Evolutionary conservation across 192 early-diverging fungal genomes (phyloP).

Genomic region (Podila clonocystis): DNA sequence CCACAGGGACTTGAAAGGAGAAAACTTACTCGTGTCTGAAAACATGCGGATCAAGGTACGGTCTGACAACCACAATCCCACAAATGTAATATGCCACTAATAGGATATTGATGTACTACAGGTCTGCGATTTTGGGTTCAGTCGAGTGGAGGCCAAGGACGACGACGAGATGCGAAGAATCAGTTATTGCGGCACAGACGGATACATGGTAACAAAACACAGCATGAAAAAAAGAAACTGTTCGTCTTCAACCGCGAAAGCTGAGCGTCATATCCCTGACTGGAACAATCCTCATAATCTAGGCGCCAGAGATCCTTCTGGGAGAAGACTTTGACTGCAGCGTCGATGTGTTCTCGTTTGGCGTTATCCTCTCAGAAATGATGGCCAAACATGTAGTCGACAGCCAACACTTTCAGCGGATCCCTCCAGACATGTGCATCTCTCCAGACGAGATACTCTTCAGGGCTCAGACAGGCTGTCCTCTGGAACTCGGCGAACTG

Average conservation of each 20-base stretch:
- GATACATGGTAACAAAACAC: constrained; percentile 34
- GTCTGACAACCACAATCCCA: neutral
- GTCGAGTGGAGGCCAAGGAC: constrained; percentile 39
- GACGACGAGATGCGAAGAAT: constrained; percentile 46
- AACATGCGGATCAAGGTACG: constrained; percentile 51
- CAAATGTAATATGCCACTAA: too few species aligned
- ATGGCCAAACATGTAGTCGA: constrained; percentile 50
- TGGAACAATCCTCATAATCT: neutral
- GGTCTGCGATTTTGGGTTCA: constrained; percentile 52
- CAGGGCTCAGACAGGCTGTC: constrained; percentile 36
- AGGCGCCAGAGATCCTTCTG: constrained; percentile 50
- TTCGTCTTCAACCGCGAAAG: neutral
- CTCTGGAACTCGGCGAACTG: constrained; percentile 24
- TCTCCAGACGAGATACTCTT: constrained; percentile 44
- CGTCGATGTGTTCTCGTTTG: constrained; percentile 49
- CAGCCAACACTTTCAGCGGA: constrained; percentile 32
- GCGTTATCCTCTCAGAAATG: constrained; percentile 47
- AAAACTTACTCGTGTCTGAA: constrained; percentile 46
- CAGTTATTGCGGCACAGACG: constrained; percentile 49
- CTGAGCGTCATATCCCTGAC: neutral
- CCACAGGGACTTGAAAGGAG: constrained; percentile 44
- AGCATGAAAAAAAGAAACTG: neutral
- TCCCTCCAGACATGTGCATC: constrained; percentile 30
- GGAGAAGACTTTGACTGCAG: constrained; percentile 51
- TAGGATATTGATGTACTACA: constrained; percentile 5